phyloP scores from a whole-genome alignment of 345 rosid genomes.

The Boechera stricta region DNA sequence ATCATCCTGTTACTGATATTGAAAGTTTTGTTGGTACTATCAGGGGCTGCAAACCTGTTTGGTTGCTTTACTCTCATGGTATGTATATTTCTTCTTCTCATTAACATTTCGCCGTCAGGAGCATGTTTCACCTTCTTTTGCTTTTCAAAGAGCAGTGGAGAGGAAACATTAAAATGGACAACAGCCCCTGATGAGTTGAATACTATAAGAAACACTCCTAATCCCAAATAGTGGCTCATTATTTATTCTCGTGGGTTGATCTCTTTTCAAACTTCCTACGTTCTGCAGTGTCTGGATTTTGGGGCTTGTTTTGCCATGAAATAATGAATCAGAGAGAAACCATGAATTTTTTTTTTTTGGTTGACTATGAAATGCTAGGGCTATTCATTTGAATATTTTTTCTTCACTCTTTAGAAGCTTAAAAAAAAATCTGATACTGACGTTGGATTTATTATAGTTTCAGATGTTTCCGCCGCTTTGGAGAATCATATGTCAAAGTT shows the following conservation, averaged over 20 bases:
- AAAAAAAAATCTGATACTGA: conserved; percentile 47
- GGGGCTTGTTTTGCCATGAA: not conserved
- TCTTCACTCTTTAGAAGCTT: not conserved
- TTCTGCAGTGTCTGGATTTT: conserved; percentile 19
- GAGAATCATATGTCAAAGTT: conserved; percentile 74
- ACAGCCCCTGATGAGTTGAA: not conserved
- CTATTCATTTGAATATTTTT: not conserved
- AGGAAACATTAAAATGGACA: conserved; percentile 14
- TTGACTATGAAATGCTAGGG: not conserved
- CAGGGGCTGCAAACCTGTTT: conserved; percentile 97
- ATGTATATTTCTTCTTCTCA: conserved; percentile 31
- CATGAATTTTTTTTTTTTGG: not conserved
- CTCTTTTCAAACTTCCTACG: not conserved
- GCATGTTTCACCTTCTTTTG: conserved; percentile 15
- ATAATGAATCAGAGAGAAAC: conserved; percentile 12
- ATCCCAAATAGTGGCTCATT: not conserved
- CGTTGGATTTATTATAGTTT: conserved; percentile 61
- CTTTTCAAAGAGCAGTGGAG: not conserved
- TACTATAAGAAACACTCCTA: not conserved
- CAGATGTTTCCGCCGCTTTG: conserved; percentile 86
- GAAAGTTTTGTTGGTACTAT: conserved; percentile 47
- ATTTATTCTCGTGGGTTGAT: not conserved
- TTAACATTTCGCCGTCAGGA: not conserved
- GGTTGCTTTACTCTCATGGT: conserved; percentile 94
- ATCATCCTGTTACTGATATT: conserved; percentile 38